These are phyloP conservation scores for Monosporascus sp. DNA, from an alignment of 2,329 filamentous ascomycete genomes.

Conservation along the genomic window DNA sequence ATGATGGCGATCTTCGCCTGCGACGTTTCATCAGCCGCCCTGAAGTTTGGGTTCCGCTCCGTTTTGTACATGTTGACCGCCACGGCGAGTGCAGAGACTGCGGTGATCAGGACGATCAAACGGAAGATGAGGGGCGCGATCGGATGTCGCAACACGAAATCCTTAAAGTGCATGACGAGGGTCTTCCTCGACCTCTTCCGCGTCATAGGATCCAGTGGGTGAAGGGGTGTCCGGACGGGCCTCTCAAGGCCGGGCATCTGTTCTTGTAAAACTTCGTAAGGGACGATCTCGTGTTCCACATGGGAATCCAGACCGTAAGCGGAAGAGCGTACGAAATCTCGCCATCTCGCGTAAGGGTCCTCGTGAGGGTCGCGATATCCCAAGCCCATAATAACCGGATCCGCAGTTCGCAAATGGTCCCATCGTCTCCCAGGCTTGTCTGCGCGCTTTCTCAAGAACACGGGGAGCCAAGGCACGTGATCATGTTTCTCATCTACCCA, in stretches of 20 bases:
- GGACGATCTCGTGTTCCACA: constrained; percentile 44
- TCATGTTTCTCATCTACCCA: constrained; percentile 29
- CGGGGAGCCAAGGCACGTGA: constrained; percentile 34
- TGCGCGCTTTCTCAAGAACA: constrained; percentile 42
- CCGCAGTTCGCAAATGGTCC: constrained; percentile 54
- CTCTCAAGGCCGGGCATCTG: constrained; percentile 34
- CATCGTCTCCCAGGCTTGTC: constrained; percentile 48
- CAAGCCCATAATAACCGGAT: constrained; percentile 52
- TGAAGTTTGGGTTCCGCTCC: constrained; percentile 33
- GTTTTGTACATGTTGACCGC: constrained; percentile 68
- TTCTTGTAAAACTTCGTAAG: constrained; percentile 33
- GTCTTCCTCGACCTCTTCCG: constrained; percentile 27
- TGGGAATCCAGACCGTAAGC: constrained; percentile 42
- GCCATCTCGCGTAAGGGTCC: constrained; percentile 43
- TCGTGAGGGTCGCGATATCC: constrained; percentile 36
- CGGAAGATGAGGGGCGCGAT: constrained; percentile 83
- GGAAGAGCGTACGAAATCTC: constrained; percentile 48
- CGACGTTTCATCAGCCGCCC: constrained; percentile 51
- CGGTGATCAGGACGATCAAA: constrained; percentile 76
- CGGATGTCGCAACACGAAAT: constrained; percentile 69
- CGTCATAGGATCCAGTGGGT: constrained; percentile 31
- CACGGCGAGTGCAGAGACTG: constrained; percentile 73
- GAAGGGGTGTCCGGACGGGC: constrained; percentile 32
- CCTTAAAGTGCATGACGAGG: constrained; percentile 54
- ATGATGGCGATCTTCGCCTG: constrained; percentile 86